Base-by-base conservation (phyloP, 306 rosid species). In the Rosa chinensis region DNA sequence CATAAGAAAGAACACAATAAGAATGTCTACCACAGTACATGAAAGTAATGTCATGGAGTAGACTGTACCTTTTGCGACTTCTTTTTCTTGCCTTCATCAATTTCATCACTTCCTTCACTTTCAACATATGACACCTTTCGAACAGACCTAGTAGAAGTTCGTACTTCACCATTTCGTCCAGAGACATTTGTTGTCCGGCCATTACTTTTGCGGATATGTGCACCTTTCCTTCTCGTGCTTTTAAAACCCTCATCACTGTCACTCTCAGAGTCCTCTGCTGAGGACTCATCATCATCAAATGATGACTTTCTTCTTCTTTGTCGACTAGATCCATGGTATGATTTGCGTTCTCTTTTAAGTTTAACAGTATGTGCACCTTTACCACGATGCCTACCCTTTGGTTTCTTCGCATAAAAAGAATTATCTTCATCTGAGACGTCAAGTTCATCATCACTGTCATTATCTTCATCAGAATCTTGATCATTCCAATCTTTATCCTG, bases 41-140 rank as follows among this genome's bases (percentile, higher is more conserved):
- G 43, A 56, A 63, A 25, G 43, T 68, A 66, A 76, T 17, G 52
- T 45, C n/a, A 78, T 21, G 70, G 66, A 76, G 61, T 61, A 82
- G 77, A 77, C 50, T 44, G 84, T 83, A 96, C 99, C 93, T 93
- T 96, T 66, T 86, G 98, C 35, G 88, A 69, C 87, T 90, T 93
- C 73, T 92, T 96, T 93, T 94, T 95, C 85, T 89, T 95, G 82
- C 92, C 93, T 82, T 93, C 99, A 77, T 93, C 99, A 62, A 77
- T 84, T 49, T 90, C 99, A 79, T 96, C 99, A 84, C 98, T 93
- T 87, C 82, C 99, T 55, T 96, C 99, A 85, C 99, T 96, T 88
- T 96, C 99, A 88, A 88, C 96, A 87, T 96, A 96, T n/a, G 99
- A 96, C 64, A 93, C 98, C 88, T 96, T 96, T 86, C 96, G 88